These are phyloP conservation scores for Xylaria sp. DNA, from an alignment of 495 filamentous ascomycete species.

Conservation along the genomic window DNA sequence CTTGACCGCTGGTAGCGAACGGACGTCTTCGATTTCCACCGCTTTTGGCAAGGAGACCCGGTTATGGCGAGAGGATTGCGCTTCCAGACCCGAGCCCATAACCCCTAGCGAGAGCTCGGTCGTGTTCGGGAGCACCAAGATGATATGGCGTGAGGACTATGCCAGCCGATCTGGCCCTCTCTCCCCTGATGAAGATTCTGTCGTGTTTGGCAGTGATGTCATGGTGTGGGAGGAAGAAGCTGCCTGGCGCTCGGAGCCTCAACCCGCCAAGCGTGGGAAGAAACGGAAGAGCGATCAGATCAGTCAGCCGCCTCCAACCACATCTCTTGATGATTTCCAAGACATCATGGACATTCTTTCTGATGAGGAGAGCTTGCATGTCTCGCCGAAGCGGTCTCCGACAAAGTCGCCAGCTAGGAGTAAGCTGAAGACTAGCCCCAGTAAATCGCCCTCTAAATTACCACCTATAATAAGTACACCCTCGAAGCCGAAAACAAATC, in stretches of 20 bases:
- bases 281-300: constrained; percentile 81
- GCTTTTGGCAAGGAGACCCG: constrained; percentile 60
- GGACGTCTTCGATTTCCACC: constrained; percentile 46
- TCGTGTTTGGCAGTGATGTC: constrained; percentile 61
- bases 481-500: constrained; percentile 20
- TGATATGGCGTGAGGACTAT: constrained; percentile 42
- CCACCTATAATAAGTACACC: constrained; percentile 29
- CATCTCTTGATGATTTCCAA: constrained; percentile 43
- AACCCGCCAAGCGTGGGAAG: constrained; percentile 59
- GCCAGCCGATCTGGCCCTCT: constrained; percentile 35
- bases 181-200: constrained; percentile 40
- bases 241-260: constrained; percentile 43
- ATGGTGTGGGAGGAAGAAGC: constrained; percentile 68
- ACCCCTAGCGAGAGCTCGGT: constrained; percentile 57
- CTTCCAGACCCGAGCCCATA: constrained; percentile 42
- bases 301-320: constrained; percentile 44
- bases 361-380: constrained; percentile 35
- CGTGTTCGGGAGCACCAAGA: constrained; percentile 35
- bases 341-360: constrained; percentile 50
- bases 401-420: constrained; percentile 39
- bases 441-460: constrained; percentile 28
- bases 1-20: constrained; percentile 66
- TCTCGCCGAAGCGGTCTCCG: constrained; percentile 34
- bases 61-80: constrained; percentile 67
- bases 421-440: constrained; percentile 36